Evolutionary conservation across 805 yeast genomes (phyloP).

Genomic region (Spathaspora passalidarum): DNA sequence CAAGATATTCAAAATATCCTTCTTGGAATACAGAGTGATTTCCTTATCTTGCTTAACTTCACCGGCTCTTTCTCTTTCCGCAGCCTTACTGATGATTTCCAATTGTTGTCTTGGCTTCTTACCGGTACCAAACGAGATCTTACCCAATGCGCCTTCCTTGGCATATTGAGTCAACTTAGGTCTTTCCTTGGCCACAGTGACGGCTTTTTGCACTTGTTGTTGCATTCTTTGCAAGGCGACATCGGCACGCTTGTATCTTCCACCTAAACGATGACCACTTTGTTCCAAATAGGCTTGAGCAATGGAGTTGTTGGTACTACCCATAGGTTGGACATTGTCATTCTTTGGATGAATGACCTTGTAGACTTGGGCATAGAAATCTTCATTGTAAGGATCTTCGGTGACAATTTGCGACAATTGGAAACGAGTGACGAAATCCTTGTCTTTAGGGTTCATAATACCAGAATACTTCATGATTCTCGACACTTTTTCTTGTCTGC

Average conservation of each 20-base stretch:
- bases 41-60: slow-evolving; percentile 20
- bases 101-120: slow-evolving; percentile 87
- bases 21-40: slow-evolving; percentile 32
- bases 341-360: slow-evolving; percentile 53
- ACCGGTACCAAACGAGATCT: slow-evolving; percentile 72
- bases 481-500: slow-evolving; percentile 71
- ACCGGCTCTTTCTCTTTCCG: slow-evolving; percentile 37
- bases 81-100: slow-evolving; percentile 55
- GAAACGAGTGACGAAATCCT: slow-evolving; percentile 90
- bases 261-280: slow-evolving; percentile 87
- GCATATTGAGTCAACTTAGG: slow-evolving; percentile 63
- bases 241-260: slow-evolving; percentile 79
- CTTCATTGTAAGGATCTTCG: slow-evolving; percentile 96
- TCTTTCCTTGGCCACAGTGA: slow-evolving; percentile 88
- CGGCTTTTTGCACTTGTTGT: slow-evolving; percentile 95
- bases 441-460: slow-evolving; percentile 95
- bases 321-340: slow-evolving; percentile 26
- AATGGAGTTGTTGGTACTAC: slow-evolving; percentile 66
- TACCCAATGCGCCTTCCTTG: slow-evolving; percentile 87
- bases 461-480: slow-evolving; percentile 82
- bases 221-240: slow-evolving; percentile 96
- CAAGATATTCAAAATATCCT: slow-evolving; percentile 57
- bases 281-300: slow-evolving; percentile 91
- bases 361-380: slow-evolving; percentile 91
- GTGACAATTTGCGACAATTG: slow-evolving; percentile 95